phyloP scores from a whole-genome alignment of 192 early-diverging fungal genomes.

The Linnemannia exigua region DNA sequence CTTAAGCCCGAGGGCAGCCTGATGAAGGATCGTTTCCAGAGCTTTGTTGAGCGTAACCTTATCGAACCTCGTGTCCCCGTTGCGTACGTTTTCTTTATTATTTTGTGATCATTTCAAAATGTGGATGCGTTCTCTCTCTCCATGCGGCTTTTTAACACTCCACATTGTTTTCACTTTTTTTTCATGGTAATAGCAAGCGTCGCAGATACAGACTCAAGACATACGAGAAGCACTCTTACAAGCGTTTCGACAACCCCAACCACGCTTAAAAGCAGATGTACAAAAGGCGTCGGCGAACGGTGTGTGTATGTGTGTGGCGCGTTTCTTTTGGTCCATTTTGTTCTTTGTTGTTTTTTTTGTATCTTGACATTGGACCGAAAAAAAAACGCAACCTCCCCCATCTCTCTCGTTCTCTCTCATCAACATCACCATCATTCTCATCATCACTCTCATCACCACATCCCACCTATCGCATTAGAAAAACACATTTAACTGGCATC shows the following conservation, averaged over 20 bases:
- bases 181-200: conserved; percentile 23
- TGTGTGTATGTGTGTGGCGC: not conserved
- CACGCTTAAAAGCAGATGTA: conserved; percentile 20
- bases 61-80: conserved; percentile 67
- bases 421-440: too few relatives aligned
- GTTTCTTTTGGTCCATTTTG: not conserved
- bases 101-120: not conserved
- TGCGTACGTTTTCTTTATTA: conserved; percentile 33
- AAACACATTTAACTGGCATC: too few relatives aligned
- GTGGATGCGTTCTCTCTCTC: not conserved
- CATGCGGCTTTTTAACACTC: too few relatives aligned
- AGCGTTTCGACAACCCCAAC: conserved; percentile 64
- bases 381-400: too few relatives aligned
- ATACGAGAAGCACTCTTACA: conserved; percentile 68
- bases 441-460: too few relatives aligned
- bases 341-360: not conserved
- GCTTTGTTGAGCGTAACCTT: conserved; percentile 67
- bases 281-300: not conserved
- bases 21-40: conserved; percentile 68
- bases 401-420: too few relatives aligned
- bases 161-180: not conserved
- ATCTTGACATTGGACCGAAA: too few relatives aligned
- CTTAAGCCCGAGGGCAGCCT: conserved; percentile 74
- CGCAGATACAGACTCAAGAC: conserved; percentile 67
- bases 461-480: too few relatives aligned